Conservation (phyloP, 768 basidiomycete species). For the Boletus sp. region DNA sequence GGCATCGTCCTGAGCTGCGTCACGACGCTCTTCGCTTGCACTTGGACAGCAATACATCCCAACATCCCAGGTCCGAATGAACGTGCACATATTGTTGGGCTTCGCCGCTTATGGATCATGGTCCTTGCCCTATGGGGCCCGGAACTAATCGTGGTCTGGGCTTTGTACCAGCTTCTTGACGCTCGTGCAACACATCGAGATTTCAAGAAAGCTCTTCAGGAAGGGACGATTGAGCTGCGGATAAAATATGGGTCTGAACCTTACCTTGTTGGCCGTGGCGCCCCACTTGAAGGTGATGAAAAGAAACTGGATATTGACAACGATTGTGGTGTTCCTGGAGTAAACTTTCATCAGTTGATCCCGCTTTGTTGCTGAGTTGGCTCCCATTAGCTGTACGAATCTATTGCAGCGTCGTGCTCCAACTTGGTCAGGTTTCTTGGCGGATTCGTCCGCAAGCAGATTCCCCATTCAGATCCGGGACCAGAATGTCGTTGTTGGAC, state of each 20-base stretch:
- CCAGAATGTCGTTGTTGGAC: background rate
- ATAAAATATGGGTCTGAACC: background rate
- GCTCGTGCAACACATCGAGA: background rate
- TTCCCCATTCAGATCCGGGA: background rate
- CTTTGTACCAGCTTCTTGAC: background rate
- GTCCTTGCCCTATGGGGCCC: background rate
- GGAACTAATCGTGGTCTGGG: background rate
- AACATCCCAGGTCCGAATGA: background rate
- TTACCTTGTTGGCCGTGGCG: background rate
- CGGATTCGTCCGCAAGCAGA: background rate
- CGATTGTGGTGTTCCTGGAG: background rate
- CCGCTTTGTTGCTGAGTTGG: background rate
- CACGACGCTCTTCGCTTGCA: background rate
- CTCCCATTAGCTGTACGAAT: background rate
- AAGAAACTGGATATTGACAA: background rate
- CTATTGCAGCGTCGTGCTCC: background rate
- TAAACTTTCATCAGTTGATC: background rate
- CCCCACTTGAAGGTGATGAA: background rate
- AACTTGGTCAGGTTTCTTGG: background rate
- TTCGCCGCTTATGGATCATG: background rate
- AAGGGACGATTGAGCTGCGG: background rate
- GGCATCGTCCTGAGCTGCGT: background rate
- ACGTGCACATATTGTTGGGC: background rate
- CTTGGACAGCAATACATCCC: background rate
- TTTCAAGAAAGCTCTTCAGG: background rate